Evolutionary conservation across 2,329 filamentous ascomycete species (phyloP).

Genomic region (Penicillium capsulatum): DNA sequence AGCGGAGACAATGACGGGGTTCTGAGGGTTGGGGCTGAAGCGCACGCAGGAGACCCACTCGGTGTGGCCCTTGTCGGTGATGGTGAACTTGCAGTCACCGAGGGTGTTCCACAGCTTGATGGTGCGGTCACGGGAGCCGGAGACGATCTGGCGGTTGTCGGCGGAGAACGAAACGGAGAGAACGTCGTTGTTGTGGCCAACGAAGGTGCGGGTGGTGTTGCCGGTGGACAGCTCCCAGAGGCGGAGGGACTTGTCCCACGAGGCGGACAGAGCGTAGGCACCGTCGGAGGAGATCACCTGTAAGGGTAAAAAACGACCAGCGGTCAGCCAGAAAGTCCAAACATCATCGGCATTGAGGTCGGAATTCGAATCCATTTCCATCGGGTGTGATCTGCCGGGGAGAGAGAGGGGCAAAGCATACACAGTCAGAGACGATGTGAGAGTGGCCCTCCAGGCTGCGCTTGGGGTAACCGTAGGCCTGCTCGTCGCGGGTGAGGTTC

Average conservation of each 20-base stretch:
- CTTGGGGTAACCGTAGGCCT: constrained; percentile 98
- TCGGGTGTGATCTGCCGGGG: constrained; percentile 4
- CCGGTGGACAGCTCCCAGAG: constrained; percentile 98
- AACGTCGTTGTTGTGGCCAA: constrained; percentile 99
- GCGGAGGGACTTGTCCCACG: constrained; percentile 99
- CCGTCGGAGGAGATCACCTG: constrained; percentile 99
- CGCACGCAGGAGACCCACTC: constrained; percentile 99
- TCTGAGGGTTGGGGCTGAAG: constrained; percentile 99
- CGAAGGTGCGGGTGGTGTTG: constrained; percentile 95
- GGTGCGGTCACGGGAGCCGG: constrained; percentile 93
- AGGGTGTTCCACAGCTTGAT: constrained; percentile 99
- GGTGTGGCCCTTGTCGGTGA: constrained; percentile 99
- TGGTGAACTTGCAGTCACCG: constrained; percentile 99
- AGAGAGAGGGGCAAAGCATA: constrained; percentile 53
- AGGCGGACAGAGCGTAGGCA: constrained; percentile 96
- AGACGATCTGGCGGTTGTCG: constrained; percentile 99
- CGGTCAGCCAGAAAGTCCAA: constrained; percentile 26
- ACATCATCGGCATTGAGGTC: constrained; percentile 7
- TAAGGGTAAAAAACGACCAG: constrained; percentile 23
- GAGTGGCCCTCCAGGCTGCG: constrained; percentile 98
- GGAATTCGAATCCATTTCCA: constrained; percentile 6
- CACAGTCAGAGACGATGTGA: constrained; percentile 99
- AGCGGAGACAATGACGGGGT: constrained; percentile 97
- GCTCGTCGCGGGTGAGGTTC: constrained; percentile 99
- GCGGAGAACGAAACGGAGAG: constrained; percentile 99